Conservation (phyloP, 371 early-diverging fungal genomes). For the Haplosporangium sp. region DNA sequence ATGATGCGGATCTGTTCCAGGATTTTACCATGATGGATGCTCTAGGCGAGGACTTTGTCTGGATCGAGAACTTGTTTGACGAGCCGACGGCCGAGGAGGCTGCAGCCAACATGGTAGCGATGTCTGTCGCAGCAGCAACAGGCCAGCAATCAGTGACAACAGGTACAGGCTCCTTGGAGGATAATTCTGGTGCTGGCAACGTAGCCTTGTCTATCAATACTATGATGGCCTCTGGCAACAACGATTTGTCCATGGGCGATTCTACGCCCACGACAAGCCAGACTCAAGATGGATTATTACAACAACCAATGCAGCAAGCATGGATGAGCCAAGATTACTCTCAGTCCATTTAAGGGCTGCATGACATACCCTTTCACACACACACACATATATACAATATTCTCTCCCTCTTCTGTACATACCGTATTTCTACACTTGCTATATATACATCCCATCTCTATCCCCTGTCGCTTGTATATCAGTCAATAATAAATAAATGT, state of each 20-base stretch:
- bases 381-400: background rate
- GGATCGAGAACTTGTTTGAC: constrained; percentile 53
- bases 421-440: too few species aligned
- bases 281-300: background rate
- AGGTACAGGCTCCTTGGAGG: background rate
- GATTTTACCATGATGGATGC: constrained; percentile 54
- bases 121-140: constrained; percentile 49
- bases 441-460: too few species aligned
- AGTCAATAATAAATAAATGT: too few species aligned
- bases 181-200: background rate
- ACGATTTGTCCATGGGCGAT: constrained; percentile 34
- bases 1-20: constrained; percentile 44
- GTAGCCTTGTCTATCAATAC: background rate
- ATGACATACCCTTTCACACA: background rate
- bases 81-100: constrained; percentile 42
- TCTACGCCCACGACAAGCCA: too few species aligned
- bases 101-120: constrained; percentile 39
- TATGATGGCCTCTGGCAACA: background rate
- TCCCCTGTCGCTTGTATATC: too few species aligned
- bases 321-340: constrained; percentile 21
- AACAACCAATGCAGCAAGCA: constrained; percentile 14
- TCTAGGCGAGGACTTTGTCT: constrained; percentile 49
- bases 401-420: background rate
- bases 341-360: constrained; percentile 26
- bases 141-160: constrained; percentile 5